Percentiles rank a stretch among this genome's conserved stretches.
These are phyloP conservation scores for Sequoia sempervirens DNA, from an alignment of 75 land plant species.

Conservation along the genomic window DNA sequence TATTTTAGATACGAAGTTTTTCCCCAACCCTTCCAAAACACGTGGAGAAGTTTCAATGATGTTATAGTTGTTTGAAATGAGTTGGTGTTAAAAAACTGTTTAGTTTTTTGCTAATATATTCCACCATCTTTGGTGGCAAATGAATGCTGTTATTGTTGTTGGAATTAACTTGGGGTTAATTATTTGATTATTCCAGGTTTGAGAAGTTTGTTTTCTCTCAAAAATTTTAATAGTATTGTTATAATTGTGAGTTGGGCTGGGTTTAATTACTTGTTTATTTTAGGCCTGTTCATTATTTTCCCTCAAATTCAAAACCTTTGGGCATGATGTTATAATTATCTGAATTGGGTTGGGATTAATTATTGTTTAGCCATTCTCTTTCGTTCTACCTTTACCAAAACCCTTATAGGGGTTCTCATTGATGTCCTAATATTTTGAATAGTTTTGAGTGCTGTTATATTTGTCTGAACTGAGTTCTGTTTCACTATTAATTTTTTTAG, in stretches of 20 bases:
- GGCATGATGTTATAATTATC: background rate
- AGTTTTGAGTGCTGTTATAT: background rate
- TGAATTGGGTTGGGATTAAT: background rate
- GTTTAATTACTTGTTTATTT: background rate
- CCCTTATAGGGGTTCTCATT: background rate
- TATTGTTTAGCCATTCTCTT: background rate
- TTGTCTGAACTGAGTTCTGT: background rate
- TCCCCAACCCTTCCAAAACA: background rate
- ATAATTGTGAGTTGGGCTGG: background rate
- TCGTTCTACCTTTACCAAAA: background rate
- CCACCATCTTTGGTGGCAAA: background rate
- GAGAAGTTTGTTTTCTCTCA: background rate
- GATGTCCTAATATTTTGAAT: background rate
- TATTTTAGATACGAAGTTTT: background rate
- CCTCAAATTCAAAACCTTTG: background rate
- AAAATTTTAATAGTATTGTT: background rate
- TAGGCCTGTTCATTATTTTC: constrained; percentile 75
- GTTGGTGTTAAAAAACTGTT: background rate
- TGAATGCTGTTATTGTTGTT: background rate
- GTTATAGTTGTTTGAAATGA: background rate
- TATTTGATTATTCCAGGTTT: background rate
- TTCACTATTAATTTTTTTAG: background rate
- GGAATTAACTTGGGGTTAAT: background rate
- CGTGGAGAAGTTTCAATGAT: background rate
- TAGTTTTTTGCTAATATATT: background rate